These are phyloP conservation scores for Conoideocrella luteorostrata DNA, from an alignment of 2,329 filamentous ascomycete genomes.

Conservation along the genomic window DNA sequence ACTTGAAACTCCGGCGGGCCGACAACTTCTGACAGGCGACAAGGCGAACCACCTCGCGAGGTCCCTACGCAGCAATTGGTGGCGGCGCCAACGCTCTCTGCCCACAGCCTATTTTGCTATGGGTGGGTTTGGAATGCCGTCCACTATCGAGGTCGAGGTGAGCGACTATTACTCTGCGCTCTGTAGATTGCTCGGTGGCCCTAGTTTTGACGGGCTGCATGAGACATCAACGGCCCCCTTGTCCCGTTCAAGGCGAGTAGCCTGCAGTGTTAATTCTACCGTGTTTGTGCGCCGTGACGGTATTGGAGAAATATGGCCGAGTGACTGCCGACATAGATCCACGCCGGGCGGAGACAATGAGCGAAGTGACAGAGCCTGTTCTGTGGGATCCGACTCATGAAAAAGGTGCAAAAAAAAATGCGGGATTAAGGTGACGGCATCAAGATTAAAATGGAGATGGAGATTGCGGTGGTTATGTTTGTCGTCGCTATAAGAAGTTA, in stretches of 20 bases:
- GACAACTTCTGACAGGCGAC: not conserved
- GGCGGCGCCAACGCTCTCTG: not conserved
- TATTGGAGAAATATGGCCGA: constrained; percentile 9
- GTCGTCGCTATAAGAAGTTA: too few species aligned
- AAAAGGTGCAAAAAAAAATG: too few species aligned
- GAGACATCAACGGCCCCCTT: constrained; percentile 1
- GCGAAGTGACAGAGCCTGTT: too few species aligned
- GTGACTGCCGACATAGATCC: constrained; percentile 10
- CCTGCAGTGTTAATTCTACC: not conserved
- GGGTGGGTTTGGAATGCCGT: too few species aligned
- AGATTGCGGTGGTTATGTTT: too few species aligned
- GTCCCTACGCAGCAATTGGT: not conserved
- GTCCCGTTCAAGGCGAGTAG: not conserved
- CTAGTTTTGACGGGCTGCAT: not conserved
- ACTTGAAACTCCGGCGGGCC: not conserved
- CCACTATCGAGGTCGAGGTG: not conserved
- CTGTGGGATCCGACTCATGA: too few species aligned
- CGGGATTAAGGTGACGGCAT: too few species aligned
- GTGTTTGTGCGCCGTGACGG: not conserved
- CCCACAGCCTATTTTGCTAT: too few species aligned
- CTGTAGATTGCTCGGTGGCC: not conserved
- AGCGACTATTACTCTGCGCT: not conserved
- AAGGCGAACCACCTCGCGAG: not conserved
- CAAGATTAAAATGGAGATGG: too few species aligned
- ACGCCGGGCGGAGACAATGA: constrained; percentile 3